Conservation (phyloP, 148 eudicot species). For the Heliamphora exappendiculata region DNA sequence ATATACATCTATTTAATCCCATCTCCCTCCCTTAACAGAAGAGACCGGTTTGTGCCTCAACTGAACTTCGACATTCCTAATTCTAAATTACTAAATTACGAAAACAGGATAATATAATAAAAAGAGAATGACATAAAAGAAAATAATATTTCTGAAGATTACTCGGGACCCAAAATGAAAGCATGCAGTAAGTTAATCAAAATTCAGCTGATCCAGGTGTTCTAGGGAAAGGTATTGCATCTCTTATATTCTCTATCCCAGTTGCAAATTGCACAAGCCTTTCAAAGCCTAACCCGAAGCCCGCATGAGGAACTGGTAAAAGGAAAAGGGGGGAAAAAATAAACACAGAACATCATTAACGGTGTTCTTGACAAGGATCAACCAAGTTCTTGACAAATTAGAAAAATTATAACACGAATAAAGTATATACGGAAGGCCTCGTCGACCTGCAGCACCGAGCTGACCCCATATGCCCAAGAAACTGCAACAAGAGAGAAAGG, state of each 20-base stretch:
- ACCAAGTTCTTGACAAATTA: slow-evolving; percentile 4
- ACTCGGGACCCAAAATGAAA: too few species aligned
- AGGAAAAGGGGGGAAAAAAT: too few species aligned
- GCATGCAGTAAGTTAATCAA: too few species aligned
- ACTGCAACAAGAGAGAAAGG: slow-evolving; percentile 3
- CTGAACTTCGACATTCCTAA: too few species aligned
- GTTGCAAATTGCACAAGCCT: slow-evolving; percentile 98
- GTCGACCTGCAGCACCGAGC: neutral
- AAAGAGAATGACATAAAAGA: too few species aligned
- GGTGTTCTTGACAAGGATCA: neutral
- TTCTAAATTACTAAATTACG: too few species aligned
- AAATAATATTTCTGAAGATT: too few species aligned
- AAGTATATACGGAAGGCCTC: neutral
- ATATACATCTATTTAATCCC: too few species aligned
- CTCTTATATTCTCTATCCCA: slow-evolving; percentile 92
- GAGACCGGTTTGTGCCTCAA: too few species aligned
- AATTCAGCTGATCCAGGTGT: slow-evolving; percentile 95
- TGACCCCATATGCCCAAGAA: neutral
- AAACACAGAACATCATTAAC: neutral
- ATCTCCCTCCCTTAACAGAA: too few species aligned
- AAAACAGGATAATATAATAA: too few species aligned
- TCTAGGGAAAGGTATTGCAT: slow-evolving; percentile 90
- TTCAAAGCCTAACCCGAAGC: slow-evolving; percentile 94
- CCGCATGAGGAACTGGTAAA: slow-evolving; percentile 91
- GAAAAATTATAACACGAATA: neutral